phyloP scores from a whole-genome alignment of 2,329 filamentous ascomycete genomes.

The Pseudopithomyces chartarum region DNA sequence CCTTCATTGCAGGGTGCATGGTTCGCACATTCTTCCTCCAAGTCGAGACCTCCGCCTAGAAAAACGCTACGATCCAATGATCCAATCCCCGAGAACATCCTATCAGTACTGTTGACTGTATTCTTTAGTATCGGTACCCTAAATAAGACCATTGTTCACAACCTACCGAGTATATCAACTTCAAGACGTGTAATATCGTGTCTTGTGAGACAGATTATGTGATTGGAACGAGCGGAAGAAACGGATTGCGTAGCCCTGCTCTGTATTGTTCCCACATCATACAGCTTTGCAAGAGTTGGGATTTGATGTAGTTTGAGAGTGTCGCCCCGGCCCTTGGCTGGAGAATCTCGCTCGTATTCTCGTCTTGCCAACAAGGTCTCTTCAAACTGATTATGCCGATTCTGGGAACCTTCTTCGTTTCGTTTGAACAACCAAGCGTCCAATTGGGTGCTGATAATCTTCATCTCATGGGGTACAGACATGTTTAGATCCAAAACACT shows the following conservation, averaged over 20 bases:
- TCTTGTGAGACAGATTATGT: slow-evolving; percentile 32
- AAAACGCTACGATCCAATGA: slow-evolving; percentile 38
- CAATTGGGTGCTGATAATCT: slow-evolving; percentile 23
- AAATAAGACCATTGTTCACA: too few relatives aligned
- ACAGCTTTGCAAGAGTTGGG: slow-evolving; percentile 32
- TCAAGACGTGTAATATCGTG: slow-evolving; percentile 42
- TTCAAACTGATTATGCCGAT: slow-evolving; percentile 24
- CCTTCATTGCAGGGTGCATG: slow-evolving; percentile 34
- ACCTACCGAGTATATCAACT: slow-evolving; percentile 25
- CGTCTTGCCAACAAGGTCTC: slow-evolving; percentile 32
- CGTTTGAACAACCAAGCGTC: slow-evolving; percentile 25
- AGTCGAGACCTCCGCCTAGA: slow-evolving; percentile 29
- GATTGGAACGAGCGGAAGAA: slow-evolving; percentile 30
- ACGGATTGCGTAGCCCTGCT: slow-evolving; percentile 26
- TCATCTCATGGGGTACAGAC: slow-evolving; percentile 21
- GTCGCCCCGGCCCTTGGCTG: slow-evolving; percentile 11
- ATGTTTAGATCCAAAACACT: slow-evolving; percentile 20
- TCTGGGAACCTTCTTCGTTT: slow-evolving; percentile 17
- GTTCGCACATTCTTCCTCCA: slow-evolving; percentile 26
- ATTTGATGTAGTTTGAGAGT: slow-evolving; percentile 31
- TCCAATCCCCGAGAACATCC: slow-evolving; percentile 31
- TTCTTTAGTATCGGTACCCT: background rate
- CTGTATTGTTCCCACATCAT: slow-evolving; percentile 30
- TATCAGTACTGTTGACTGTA: slow-evolving; percentile 40
- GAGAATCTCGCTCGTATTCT: slow-evolving; percentile 22